Conservation (phyloP, 23 red algal genomes). For the Gracilariopsis chorda region DNA sequence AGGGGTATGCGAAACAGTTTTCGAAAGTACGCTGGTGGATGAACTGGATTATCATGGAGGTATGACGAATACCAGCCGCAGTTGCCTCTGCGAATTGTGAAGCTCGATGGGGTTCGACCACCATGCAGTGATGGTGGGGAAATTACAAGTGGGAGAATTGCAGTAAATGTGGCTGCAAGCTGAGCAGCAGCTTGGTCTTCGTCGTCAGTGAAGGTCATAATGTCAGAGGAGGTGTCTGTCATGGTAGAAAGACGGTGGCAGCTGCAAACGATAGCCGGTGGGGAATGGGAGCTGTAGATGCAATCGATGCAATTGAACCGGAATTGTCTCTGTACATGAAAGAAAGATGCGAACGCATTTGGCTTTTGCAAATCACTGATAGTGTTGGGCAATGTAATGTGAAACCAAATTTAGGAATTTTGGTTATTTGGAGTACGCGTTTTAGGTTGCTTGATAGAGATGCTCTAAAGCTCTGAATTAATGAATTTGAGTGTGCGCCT, state of each 20-base stretch:
- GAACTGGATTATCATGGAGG: not conserved
- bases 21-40: not conserved
- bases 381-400: not conserved
- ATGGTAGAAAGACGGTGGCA: not conserved
- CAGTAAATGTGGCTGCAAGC: not conserved
- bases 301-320: not conserved
- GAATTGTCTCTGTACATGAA: not conserved
- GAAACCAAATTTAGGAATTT: not conserved
- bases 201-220: not conserved
- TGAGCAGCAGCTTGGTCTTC: not conserved
- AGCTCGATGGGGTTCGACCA: not conserved
- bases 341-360: not conserved
- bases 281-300: too few relatives aligned
- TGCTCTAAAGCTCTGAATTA: too few relatives aligned
- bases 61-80: not conserved
- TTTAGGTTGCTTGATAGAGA: not conserved
- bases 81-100: not conserved
- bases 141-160: not conserved
- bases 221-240: not conserved
- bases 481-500: too few relatives aligned
- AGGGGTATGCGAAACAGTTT: conserved; percentile 1
- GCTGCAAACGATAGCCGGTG: too few relatives aligned
- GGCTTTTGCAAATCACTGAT: not conserved
- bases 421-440: not conserved
- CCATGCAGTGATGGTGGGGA: not conserved